A percentile compares a stretch with the other conserved stretches of the same genome.
Evolutionary conservation across 2,329 filamentous ascomycete genomes (phyloP).

Genomic region (Paradendryphiella salina): DNA sequence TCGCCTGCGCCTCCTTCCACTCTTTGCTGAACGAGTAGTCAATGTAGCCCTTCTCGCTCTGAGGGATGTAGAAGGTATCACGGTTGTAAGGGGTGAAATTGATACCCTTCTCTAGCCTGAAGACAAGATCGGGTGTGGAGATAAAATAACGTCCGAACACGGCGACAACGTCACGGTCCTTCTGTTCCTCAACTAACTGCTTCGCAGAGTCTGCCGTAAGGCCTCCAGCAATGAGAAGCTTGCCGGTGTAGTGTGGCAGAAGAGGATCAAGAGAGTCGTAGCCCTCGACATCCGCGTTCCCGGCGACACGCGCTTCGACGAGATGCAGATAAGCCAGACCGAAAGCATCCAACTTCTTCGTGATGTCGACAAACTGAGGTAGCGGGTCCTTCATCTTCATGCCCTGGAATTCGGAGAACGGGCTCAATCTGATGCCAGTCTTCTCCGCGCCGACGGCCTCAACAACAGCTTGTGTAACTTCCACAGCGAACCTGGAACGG

Average conservation of each 20-base stretch:
- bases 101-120: slow-evolving; percentile 50
- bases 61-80: slow-evolving; percentile 50
- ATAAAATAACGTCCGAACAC: slow-evolving; percentile 57
- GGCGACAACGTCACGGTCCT: slow-evolving; percentile 50
- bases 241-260: slow-evolving; percentile 31
- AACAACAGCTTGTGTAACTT: slow-evolving; percentile 57
- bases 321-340: slow-evolving; percentile 57
- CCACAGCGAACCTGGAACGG: slow-evolving; percentile 57
- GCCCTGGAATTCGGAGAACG: slow-evolving; percentile 64
- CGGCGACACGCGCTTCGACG: slow-evolving; percentile 60
- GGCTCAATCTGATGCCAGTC: slow-evolving; percentile 63
- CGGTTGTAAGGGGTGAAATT: slow-evolving; percentile 52
- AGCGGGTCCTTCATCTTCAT: slow-evolving; percentile 66
- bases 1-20: slow-evolving; percentile 15
- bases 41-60: slow-evolving; percentile 46
- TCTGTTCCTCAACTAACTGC: slow-evolving; percentile 48
- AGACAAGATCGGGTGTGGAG: slow-evolving; percentile 55
- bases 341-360: slow-evolving; percentile 55
- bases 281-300: slow-evolving; percentile 44
- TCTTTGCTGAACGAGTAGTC: slow-evolving; percentile 44
- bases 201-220: slow-evolving; percentile 47
- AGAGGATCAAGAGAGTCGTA: slow-evolving; percentile 30
- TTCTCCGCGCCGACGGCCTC: slow-evolving; percentile 60
- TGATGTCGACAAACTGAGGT: slow-evolving; percentile 65
- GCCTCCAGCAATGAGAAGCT: slow-evolving; percentile 50